Evolutionary conservation across 1,139 yeast genomes (phyloP).

Genomic region (Candida sp.): DNA sequence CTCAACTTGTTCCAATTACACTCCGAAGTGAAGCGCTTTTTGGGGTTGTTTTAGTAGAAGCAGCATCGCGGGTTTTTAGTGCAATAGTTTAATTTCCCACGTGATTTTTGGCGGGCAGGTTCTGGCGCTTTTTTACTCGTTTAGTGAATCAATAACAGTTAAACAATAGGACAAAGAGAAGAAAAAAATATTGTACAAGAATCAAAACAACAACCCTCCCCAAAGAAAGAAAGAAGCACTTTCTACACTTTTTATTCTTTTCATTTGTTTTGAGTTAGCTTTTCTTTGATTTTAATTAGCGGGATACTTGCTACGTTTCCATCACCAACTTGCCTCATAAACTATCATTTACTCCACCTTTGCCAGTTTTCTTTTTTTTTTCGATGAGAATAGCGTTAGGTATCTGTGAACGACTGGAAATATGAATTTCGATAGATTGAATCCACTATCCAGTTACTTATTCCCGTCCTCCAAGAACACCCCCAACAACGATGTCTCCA

Average conservation of each 20-base stretch:
- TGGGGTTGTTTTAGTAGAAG: not conserved
- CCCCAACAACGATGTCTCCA: not conserved
- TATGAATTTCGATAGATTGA: conserved; percentile 39
- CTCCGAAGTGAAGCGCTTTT: not conserved
- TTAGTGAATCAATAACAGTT: not conserved
- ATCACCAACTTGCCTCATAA: not conserved
- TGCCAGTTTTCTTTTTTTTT: not conserved
- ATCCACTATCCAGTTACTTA: conserved; percentile 24
- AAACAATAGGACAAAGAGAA: not conserved
- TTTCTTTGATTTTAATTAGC: not conserved
- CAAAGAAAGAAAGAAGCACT: too few species aligned
- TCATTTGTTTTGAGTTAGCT: not conserved
- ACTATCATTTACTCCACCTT: not conserved
- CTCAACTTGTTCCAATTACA: too few species aligned
- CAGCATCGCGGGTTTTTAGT: not conserved
- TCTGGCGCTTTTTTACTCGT: not conserved
- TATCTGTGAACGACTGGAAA: not conserved
- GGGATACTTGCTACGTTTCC: too few species aligned
- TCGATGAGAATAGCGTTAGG: not conserved
- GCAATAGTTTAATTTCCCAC: not conserved
- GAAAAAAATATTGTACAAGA: not conserved
- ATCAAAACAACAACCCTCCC: not conserved
- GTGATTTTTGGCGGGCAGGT: not conserved
- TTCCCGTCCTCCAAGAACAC: conserved; percentile 1
- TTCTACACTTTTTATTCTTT: not conserved